Percentiles rank a stretch among this genome's conserved stretches.
Evolutionary conservation across 176 grass and related monocot genomes (phyloP).

Genomic region (Aechmea fasciata): DNA sequence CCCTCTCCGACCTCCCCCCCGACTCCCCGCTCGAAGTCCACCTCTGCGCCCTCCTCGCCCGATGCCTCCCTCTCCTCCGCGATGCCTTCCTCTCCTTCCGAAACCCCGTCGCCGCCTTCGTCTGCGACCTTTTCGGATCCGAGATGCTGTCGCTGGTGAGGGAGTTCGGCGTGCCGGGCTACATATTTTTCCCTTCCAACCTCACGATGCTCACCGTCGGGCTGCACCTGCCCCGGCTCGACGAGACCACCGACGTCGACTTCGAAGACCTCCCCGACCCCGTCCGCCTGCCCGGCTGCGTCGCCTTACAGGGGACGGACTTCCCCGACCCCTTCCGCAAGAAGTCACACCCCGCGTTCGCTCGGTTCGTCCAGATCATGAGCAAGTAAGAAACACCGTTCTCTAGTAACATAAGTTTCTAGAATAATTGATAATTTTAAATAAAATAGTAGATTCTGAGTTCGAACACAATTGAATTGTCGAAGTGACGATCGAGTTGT

Average conservation of each 20-base stretch:
- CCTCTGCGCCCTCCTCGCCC: constrained; percentile 15
- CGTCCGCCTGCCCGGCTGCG: constrained; percentile 9
- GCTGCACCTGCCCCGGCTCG: too few species aligned
- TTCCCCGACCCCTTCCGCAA: too few species aligned
- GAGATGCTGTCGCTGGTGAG: constrained; percentile 17
- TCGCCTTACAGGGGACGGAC: constrained; percentile 6
- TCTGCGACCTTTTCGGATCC: constrained; percentile 32
- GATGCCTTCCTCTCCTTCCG: constrained; percentile 13
- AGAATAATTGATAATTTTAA: too few species aligned
- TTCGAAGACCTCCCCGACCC: too few species aligned
- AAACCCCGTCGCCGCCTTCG: constrained; percentile 28
- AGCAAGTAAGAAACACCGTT: too few species aligned
- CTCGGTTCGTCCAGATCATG: too few species aligned
- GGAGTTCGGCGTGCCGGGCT: constrained; percentile 38
- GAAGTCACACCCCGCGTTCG: too few species aligned
- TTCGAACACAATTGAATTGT: too few species aligned
- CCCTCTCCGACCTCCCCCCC: constrained; percentile 36
- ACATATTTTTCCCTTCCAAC: constrained; percentile 39
- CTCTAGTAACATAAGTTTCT: too few species aligned
- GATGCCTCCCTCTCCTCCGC: constrained; percentile 17
- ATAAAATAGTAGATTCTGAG: too few species aligned
- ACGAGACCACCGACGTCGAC: too few species aligned
- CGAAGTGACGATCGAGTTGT: too few species aligned
- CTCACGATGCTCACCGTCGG: neutral
- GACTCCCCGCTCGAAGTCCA: constrained; percentile 15